Percentiles rank a stretch among this genome's conserved stretches.
Conservation (phyloP, 257 asterid species). For the Nicotiana tabacum region DNA sequence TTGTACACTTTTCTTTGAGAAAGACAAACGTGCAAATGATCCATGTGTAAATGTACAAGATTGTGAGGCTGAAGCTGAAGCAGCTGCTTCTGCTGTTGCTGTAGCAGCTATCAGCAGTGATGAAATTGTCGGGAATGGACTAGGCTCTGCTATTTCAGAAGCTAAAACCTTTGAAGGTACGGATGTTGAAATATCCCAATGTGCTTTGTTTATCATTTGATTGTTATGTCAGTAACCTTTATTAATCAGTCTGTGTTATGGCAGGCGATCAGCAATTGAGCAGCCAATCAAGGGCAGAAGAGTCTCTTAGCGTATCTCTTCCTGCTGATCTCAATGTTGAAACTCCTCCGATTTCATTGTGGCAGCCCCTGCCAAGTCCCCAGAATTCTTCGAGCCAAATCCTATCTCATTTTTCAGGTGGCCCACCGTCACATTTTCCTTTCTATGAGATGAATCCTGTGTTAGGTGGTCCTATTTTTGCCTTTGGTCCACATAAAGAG, state of each 20-base stretch:
- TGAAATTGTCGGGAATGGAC: slow-evolving; percentile 51
- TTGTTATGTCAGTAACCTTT: slow-evolving; percentile 5
- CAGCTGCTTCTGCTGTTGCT: slow-evolving; percentile 94
- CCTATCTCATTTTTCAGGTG: slow-evolving; percentile 82
- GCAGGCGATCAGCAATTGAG: slow-evolving; percentile 49
- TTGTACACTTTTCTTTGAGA: slow-evolving; percentile 49
- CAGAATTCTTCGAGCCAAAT: slow-evolving; percentile 69
- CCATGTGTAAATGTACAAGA: slow-evolving; percentile 55
- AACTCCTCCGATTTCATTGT: slow-evolving; percentile 79
- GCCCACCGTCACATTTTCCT: slow-evolving; percentile 83
- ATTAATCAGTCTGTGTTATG: slow-evolving; percentile 27
- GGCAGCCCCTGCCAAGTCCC: slow-evolving; percentile 87
- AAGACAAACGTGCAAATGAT: slow-evolving; percentile 52
- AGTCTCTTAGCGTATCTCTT: slow-evolving; percentile 74
- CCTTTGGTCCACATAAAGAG: slow-evolving; percentile 75
- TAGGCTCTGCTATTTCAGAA: slow-evolving; percentile 43
- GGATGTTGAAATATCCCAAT: slow-evolving; percentile 32
- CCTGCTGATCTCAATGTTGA: slow-evolving; percentile 97
- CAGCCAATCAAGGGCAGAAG: slow-evolving; percentile 65
- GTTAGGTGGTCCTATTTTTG: slow-evolving; percentile 82
- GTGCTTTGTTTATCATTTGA: background rate
- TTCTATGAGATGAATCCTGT: slow-evolving; percentile 87
- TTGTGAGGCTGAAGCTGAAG: slow-evolving; percentile 87
- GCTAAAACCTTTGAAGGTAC: slow-evolving; percentile 41
- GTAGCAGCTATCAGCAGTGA: slow-evolving; percentile 86